Percentiles rank a stretch among this genome's conserved stretches.
Evolutionary conservation across 192 early-diverging fungal genomes (phyloP).

Genomic region (Pilaira anomala): DNA sequence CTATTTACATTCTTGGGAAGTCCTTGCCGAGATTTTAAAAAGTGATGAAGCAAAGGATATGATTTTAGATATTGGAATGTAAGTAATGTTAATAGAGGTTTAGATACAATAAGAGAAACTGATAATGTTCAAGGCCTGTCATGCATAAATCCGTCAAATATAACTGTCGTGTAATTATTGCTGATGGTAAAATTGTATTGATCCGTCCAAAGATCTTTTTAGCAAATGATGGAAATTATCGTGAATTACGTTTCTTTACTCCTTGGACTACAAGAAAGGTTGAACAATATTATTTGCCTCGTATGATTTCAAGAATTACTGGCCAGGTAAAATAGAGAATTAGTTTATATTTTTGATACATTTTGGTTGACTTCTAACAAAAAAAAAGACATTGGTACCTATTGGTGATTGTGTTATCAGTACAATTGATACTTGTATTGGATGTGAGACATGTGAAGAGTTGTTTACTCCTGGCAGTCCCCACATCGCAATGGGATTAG

Average conservation of each 20-base stretch:
- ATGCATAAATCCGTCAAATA: constrained; percentile 88
- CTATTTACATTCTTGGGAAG: constrained; percentile 91
- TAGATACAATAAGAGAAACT: not conserved
- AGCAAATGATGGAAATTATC: constrained; percentile 98
- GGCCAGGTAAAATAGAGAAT: constrained; percentile 70
- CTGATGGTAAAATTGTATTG: constrained; percentile 78
- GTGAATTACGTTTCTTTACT: constrained; percentile 93
- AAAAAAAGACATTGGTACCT: constrained; percentile 61
- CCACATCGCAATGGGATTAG: constrained; percentile 88
- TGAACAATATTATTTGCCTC: constrained; percentile 81
- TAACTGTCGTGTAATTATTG: constrained; percentile 93
- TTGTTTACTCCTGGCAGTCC: constrained; percentile 94
- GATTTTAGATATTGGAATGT: constrained; percentile 94
- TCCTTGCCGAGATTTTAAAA: constrained; percentile 70
- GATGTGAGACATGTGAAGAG: constrained; percentile 96
- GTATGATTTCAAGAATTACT: constrained; percentile 74
- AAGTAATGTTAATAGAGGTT: constrained; percentile 20
- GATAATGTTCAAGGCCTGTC: constrained; percentile 66
- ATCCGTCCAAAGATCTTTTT: constrained; percentile 96
- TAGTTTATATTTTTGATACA: not conserved
- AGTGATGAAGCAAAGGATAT: constrained; percentile 70
- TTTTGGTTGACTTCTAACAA: not conserved
- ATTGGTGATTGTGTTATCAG: constrained; percentile 90
- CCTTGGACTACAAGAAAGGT: constrained; percentile 66
- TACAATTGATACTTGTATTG: constrained; percentile 83